Conservation (phyloP, 2,329 filamentous ascomycete genomes). For the Arthrobotrys pseudoclavata region DNA sequence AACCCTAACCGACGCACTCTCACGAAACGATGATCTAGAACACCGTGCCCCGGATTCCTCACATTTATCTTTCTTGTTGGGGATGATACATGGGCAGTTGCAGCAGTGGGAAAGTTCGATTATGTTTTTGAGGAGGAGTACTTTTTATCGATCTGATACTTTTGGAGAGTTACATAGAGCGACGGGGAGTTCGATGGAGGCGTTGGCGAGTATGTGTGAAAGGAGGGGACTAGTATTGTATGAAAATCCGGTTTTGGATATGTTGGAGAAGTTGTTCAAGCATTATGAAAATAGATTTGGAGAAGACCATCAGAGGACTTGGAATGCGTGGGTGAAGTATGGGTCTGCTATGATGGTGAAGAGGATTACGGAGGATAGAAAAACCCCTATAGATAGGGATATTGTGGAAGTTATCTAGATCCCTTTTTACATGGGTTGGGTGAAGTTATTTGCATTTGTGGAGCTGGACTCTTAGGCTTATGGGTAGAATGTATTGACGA, state of each 20-base stretch:
- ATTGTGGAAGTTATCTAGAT: slow-evolving; percentile 22
- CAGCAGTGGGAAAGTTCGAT: slow-evolving; percentile 55
- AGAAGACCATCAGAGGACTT: slow-evolving; percentile 49
- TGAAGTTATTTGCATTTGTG: not conserved
- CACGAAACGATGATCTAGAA: slow-evolving; percentile 51
- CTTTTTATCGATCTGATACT: slow-evolving; percentile 46
- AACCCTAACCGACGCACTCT: slow-evolving; percentile 38
- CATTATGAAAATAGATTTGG: slow-evolving; percentile 56
- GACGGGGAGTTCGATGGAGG: slow-evolving; percentile 55
- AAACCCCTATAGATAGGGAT: slow-evolving; percentile 1
- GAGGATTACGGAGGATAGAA: slow-evolving; percentile 29
- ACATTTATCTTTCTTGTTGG: slow-evolving; percentile 46
- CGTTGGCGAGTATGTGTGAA: slow-evolving; percentile 43
- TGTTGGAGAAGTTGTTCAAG: slow-evolving; percentile 46
- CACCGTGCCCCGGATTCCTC: slow-evolving; percentile 50
- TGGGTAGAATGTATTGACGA: too few species aligned
- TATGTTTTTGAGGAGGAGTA: slow-evolving; percentile 44
- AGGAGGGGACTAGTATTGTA: slow-evolving; percentile 42
- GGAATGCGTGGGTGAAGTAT: slow-evolving; percentile 56
- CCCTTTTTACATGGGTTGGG: not conserved
- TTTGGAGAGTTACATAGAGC: slow-evolving; percentile 52
- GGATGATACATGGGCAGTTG: slow-evolving; percentile 48
- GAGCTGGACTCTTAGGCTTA: too few species aligned
- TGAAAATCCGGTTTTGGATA: slow-evolving; percentile 45
- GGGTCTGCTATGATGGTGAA: slow-evolving; percentile 45